Evolutionary conservation across 305 asterid genomes (phyloP), one percentile per base, ranked within the genome.

Genomic region (Solanum aculeatissimum): DNA sequence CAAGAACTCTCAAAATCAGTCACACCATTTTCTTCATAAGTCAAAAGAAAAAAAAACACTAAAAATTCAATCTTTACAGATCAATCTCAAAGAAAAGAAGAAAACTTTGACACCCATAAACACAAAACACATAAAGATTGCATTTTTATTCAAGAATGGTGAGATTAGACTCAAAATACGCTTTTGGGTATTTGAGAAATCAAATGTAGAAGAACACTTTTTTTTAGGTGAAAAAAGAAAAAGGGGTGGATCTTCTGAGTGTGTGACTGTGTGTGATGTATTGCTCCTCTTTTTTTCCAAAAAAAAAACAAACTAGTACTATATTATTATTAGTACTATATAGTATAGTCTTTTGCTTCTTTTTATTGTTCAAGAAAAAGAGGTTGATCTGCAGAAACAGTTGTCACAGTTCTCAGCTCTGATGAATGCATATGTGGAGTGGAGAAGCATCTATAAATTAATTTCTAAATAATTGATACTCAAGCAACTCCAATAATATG

Each of bases 311-410:
- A n/a, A n/a, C n/a, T n/a, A n/a, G n/a, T n/a, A n/a, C n/a, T n/a
- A n/a, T n/a, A 32, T 14, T 65, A 65, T 32, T 66, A 19, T 15
- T 65, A 65, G 10, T 63, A 16, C 18, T 55, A 19, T 53, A 53
- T 7, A 13, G 9, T 40, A 45, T 47, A 71, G 80, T 65, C 54
- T 55, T 63, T 62, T 45, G 69, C 27, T 27, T 82, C 62, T 63
- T 65, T 63, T 45, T 63, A 15, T 82, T 82, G 65, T 82, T 43
- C 55, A 68, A 43, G 84, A 38, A 82, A 25, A 62, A 40, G 11
- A 27, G 29, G 49, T 16, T 83, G 85, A 81, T 81, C 70, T 81
- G 65, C 29, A 83, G 51, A 83, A 83, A 32, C 85, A 83, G 54
- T 49, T 83, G 85, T 83, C 80, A 66, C 80, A 49, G 80, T 49